Evolutionary conservation across 371 early-diverging fungal genomes (phyloP), one percentile per base, ranked within the genome.

Genomic region (Dinochytrium kinnereticum): DNA sequence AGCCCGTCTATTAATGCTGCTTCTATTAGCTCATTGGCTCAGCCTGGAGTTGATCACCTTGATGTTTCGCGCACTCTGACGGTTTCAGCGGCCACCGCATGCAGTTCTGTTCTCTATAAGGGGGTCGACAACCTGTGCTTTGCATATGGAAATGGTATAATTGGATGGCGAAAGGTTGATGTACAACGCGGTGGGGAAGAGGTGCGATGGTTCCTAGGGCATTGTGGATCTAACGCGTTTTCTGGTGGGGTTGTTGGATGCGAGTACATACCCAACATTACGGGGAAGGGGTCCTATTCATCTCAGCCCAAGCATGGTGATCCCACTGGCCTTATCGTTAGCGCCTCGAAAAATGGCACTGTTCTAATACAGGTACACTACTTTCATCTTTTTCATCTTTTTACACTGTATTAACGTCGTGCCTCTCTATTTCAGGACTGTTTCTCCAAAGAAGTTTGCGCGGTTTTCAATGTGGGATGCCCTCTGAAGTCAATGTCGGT

Each of bases 201-300:
- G 33, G 34, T 73, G 34, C 37, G 57, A 17, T 76, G 77, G 77
- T 73, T 64, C 50, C 50, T 73, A 15, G 77, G 66, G 2, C 77
- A 76, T 57, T 30, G 39, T 24, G 66, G 28, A 15, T 55, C 39
- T 19, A 39, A 55, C 10, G 36, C n/a, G 24, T 59, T 26, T 26
- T 67, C 44, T 7, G 77, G 73, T 0, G 73, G 71, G n/a, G 50
- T 76, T 19, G 66, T 76, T 49, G 72, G 70, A 15, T 76, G 77
- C 51, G 77, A 57, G 15, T 76, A 57, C 39, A 53, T 76, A 1
- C 77, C 72, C 7, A 55, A 59, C 24, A 64, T 76, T 2, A 49
- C 68, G 5, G 67, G 77, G 19, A 34, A 68, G n/a, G 59, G 59
- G 1, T 57, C 31, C 33, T 24, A n/a, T 15, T 28, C 51, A 37